These are phyloP conservation scores for Megacollybia marginata DNA, from an alignment of 768 basidiomycete genomes.

Conservation along the genomic window DNA sequence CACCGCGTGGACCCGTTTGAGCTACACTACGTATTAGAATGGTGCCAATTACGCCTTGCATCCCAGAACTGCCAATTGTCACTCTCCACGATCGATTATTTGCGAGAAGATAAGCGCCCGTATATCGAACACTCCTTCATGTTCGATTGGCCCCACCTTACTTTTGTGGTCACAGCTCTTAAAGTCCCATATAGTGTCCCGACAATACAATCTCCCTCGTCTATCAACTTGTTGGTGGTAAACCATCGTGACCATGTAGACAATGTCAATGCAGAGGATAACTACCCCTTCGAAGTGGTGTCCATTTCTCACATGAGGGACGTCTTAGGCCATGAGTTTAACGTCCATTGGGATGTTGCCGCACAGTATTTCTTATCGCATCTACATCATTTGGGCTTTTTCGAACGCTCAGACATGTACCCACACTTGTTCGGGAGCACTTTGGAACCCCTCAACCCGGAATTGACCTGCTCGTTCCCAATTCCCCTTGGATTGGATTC, in stretches of 20 bases:
- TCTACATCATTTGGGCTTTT: slow-evolving; percentile 55
- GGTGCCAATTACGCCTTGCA: slow-evolving; percentile 44
- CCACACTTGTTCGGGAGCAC: slow-evolving; percentile 28
- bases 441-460: slow-evolving; percentile 19
- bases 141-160: slow-evolving; percentile 62
- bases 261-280: slow-evolving; percentile 11
- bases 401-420: slow-evolving; percentile 38
- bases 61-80: slow-evolving; percentile 37
- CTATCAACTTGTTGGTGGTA: slow-evolving; percentile 40
- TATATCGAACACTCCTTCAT: slow-evolving; percentile 40
- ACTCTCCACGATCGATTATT: slow-evolving; percentile 41
- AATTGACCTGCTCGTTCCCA: slow-evolving; percentile 49
- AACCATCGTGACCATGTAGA: slow-evolving; percentile 10
- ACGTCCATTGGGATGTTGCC: slow-evolving; percentile 44
- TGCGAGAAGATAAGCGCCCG: slow-evolving; percentile 38
- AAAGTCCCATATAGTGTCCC: slow-evolving; percentile 34
- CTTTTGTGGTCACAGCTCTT: slow-evolving; percentile 52
- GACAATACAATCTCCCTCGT: slow-evolving; percentile 19
- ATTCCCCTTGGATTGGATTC: slow-evolving; percentile 67
- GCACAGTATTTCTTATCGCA: slow-evolving; percentile 50
- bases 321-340: slow-evolving; percentile 51
- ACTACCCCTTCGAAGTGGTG: slow-evolving; percentile 47
- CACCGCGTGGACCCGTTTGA: slow-evolving; percentile 45
- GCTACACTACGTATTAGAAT: slow-evolving; percentile 44
- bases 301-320: slow-evolving; percentile 53